Evolutionary conservation across 371 early-diverging fungal genomes (phyloP).

Genomic region (Nematocida sp.): DNA sequence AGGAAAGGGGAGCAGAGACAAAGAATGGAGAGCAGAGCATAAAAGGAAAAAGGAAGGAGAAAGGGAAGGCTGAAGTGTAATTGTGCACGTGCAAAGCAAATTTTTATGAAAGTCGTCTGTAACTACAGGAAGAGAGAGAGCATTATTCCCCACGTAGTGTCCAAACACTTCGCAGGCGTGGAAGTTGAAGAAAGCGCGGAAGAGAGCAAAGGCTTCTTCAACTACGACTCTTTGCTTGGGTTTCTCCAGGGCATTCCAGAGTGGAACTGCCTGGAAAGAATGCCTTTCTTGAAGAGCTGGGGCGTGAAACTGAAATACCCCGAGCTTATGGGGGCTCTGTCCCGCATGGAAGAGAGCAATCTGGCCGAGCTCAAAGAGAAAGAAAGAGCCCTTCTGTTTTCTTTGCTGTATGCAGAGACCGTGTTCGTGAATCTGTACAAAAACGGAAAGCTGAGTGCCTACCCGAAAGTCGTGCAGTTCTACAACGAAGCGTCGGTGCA

Average conservation of each 20-base stretch:
- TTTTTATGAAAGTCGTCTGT: constrained; percentile 37
- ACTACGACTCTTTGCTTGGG: background rate
- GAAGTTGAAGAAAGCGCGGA: background rate
- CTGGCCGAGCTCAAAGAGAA: background rate
- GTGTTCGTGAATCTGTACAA: constrained; percentile 42
- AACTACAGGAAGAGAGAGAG: constrained; percentile 23
- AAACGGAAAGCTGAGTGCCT: constrained; percentile 9
- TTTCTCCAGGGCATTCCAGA: constrained; percentile 15
- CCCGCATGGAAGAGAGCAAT: background rate
- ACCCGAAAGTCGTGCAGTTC: constrained; percentile 24
- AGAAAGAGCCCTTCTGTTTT: constrained; percentile 24
- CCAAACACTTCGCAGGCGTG: constrained; percentile 6
- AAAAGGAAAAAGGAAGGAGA: too few species aligned
- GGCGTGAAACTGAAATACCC: constrained; percentile 11
- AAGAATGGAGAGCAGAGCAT: too few species aligned
- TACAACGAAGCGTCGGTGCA: constrained; percentile 43
- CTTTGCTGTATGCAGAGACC: constrained; percentile 19
- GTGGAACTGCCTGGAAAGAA: background rate
- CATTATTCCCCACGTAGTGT: constrained; percentile 1
- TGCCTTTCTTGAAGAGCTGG: constrained; percentile 23
- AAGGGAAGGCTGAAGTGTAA: background rate
- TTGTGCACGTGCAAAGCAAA: background rate
- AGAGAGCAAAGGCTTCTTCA: constrained; percentile 15
- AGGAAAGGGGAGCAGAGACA: too few species aligned
- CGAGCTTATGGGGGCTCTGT: background rate